Percentiles rank a stretch among this genome's conserved stretches.
Evolutionary conservation across 495 filamentous ascomycete genomes (phyloP).

Genomic region (Cercophora samala): DNA sequence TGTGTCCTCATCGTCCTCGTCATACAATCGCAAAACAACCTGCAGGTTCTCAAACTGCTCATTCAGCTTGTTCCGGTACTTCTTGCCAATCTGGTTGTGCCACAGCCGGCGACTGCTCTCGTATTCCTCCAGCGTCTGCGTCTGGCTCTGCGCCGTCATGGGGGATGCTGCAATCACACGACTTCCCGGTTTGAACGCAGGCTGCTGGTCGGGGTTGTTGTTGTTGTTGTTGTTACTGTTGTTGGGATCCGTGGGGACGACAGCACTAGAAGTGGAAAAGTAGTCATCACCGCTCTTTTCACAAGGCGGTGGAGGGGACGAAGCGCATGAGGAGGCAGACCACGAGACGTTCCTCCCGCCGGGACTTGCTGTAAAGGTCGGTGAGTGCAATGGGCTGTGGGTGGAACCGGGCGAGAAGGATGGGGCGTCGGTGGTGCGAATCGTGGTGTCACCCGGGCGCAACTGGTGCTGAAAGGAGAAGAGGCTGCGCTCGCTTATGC

Average conservation of each 20-base stretch:
- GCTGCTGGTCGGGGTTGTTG: too few species aligned
- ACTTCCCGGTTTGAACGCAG: neutral
- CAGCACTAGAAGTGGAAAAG: neutral
- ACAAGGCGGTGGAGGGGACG: neutral
- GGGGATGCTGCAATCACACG: neutral
- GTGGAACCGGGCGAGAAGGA: neutral
- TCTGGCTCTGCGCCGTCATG: neutral
- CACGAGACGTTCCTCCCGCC: neutral
- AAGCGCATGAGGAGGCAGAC: neutral
- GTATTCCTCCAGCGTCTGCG: conserved; percentile 1
- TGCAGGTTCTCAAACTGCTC: conserved; percentile 31
- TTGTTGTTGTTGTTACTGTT: too few species aligned
- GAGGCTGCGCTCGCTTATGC: conserved; percentile 6
- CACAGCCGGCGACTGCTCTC: conserved; percentile 3
- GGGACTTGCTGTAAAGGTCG: neutral
- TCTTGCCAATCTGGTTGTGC: conserved; percentile 35
- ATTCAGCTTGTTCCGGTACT: conserved; percentile 34
- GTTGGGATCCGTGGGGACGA: neutral
- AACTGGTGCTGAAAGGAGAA: conserved; percentile 3
- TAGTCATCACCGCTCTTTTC: neutral
- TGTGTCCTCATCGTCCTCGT: neutral
- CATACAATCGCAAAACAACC: conserved; percentile 8
- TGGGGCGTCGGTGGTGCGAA: neutral
- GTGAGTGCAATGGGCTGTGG: neutral
- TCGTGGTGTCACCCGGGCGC: neutral